Evolutionary conservation across 2,329 filamentous ascomycete genomes (phyloP), one percentile per base, ranked within the genome.

Genomic region (Xylaria sp.): DNA sequence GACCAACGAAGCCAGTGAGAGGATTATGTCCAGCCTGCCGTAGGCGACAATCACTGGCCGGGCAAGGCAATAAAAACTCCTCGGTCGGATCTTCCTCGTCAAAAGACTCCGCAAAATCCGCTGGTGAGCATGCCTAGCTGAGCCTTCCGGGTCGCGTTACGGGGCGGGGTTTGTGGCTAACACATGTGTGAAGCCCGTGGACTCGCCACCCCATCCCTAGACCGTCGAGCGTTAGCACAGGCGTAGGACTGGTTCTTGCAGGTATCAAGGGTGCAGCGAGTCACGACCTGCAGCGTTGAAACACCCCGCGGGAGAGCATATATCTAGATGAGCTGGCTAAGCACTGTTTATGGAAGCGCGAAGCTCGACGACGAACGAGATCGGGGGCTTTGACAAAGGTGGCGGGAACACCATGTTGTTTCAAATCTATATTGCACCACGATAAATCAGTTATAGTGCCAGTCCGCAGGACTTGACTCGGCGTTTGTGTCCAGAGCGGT

Each of bases 1-100:
- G 15, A 19, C 71, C 69, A 3, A 69, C 64, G 6, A 56, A 66
- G 5, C 73, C 73, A 0, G 61, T 60, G 11, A 31, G 44, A 10
- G 68, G 70, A 1, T 59, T 48, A 15, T 76, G 74, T 37, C 62
- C 25, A 6, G 31, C 31, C 11, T 68, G 66, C 40, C 41, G 23
- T 5, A 31, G 37, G 13, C 35, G 23, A 13, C 29, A 44, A 37
- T 13, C 17, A 48, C 40, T 44, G 17, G n/a, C 33, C n/a, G 17
- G 33, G 27, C 41, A 55, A 51, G 19, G 19, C 35, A 48, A 27
- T 3, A 13, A 7, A 17, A 37, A 13, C 9, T 27, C 4, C 9
- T 25, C 31, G 13, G 11, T 23, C 38, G 25, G 19, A 35, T 33
- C 37, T 33, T 23, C 7, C 27, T 58, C 38, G 4, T 54, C 35